Base-by-base conservation (phyloP, 225 moss, liverwort and hornwort species). In the Takakia lepidozioides region DNA sequence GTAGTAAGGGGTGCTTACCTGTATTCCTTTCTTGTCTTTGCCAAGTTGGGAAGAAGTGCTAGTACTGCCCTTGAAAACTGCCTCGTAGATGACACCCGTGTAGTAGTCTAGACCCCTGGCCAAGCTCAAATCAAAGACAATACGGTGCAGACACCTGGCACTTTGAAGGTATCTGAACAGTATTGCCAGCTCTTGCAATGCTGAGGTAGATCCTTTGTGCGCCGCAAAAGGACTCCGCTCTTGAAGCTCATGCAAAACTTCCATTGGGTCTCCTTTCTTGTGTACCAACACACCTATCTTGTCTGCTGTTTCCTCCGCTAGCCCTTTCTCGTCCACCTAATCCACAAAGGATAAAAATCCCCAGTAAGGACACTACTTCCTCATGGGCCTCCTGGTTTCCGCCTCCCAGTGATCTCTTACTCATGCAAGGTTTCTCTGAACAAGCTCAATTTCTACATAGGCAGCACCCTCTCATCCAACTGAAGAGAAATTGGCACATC, bases 31-130 rank as follows among this genome's bases (percentile, higher is more conserved):
- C n/a, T n/a, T n/a, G n/a, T n/a, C n/a, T n/a, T n/a, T n/a, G n/a
- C n/a, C n/a, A n/a, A n/a, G n/a, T n/a, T n/a, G n/a, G n/a, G n/a
- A n/a, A 18, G 25, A 50, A 9, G 7, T 11, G 17, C 19, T 15
- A 9, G 29, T 55, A 25, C 57, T 38, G 28, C 78, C 78, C 63
- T 79, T 73, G 27, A 79, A 56, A 6, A 66, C 66, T 11, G 78
- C 78, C 55, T 79, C 78, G 57, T 62, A 79, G 11, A 79, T 79
- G 49, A 79, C 69, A 5, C 78, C 78, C 11, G 78, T 79, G 61
- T 79, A 79, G 29, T 79, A 79, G 43, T 79, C 78, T 37, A 79
- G 47, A 26, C 78, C 78, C 39, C 78, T 57, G 10, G 78, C 73
- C 19, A 79, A 48, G 29, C 73, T 79, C 8, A 79, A 62, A 46